A percentile compares a stretch with the other conserved stretches of the same genome.
phyloP scores from a whole-genome alignment of 257 asterid species.

The Phtheirospermum japonicum region DNA sequence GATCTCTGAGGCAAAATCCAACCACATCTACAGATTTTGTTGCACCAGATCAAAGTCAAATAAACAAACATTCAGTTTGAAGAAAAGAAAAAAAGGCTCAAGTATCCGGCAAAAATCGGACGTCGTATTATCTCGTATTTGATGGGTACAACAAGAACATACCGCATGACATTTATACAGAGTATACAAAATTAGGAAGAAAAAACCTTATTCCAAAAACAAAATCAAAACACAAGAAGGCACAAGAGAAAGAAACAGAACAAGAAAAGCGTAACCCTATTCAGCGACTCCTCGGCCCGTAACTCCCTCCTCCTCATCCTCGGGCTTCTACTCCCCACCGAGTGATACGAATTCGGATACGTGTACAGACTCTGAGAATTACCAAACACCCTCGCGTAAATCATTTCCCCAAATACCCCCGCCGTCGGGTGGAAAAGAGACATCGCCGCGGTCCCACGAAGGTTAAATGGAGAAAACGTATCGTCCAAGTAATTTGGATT shows the following conservation, averaged over 20 bases:
- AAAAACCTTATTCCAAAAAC: not conserved
- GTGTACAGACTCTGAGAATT: slow-evolving; percentile 55
- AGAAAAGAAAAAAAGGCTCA: no score
- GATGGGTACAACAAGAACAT: no score
- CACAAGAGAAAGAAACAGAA: slow-evolving; percentile 60
- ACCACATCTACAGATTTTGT: no score
- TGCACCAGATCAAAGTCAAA: no score
- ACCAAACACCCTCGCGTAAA: slow-evolving; percentile 66
- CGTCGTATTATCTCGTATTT: no score
- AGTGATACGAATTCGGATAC: slow-evolving; percentile 61
- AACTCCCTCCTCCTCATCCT: slow-evolving; percentile 73
- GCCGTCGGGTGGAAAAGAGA: slow-evolving; percentile 8
- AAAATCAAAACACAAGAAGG: slow-evolving; percentile 55
- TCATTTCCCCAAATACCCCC: slow-evolving; percentile 72
- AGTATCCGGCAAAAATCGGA: no score
- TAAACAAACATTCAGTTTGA: no score
- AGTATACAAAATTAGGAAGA: not conserved
- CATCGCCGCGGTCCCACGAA: slow-evolving; percentile 27
- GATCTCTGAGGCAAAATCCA: no score
- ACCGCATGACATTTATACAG: no score
- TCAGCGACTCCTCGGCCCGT: slow-evolving; percentile 56
- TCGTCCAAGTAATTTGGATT: slow-evolving; percentile 22
- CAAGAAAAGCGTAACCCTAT: slow-evolving; percentile 62
- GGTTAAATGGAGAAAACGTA: slow-evolving; percentile 28
- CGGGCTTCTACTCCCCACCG: slow-evolving; percentile 40